Base-by-base conservation (phyloP, 768 basidiomycete species). In the Mrakia hoshinonis region DNA sequence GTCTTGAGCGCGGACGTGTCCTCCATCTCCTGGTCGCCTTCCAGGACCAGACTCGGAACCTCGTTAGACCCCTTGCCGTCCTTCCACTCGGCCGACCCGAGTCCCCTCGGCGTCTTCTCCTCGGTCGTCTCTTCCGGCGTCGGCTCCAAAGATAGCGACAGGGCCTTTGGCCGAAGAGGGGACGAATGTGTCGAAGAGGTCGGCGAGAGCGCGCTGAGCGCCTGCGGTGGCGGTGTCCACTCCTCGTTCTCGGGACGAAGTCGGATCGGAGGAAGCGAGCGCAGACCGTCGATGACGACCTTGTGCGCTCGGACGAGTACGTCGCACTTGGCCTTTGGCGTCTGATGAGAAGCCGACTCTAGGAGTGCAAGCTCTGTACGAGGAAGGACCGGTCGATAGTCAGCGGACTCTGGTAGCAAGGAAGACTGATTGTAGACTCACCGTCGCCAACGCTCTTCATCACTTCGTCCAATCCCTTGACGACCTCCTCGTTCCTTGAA, bases 241-340 rank as follows among this genome's bases (percentile, higher is more conserved):
- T 64, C 67, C 62, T 81, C 80, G 36, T 77, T 77, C 65, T 89
- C 88, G 0, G 88, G 85, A 77, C 87, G 88, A 15, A 96, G 80
- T 18, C 85, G 83, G 36, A 95, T 83, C 0, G 87, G 87, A 0
- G 92, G 90, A 1, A 93, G 81, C 66, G 82, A 82, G 0, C 89
- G 86, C 0, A 93, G 82, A 4, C 89, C 90, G 77, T 91, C 90
- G 71, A 94, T 93, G 24, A 96, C 84, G 24, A 89, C 81, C 76
- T 90, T 90, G 78, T 98, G 94, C 0, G 89, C 89, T 7, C 85
- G 83, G 22, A 99, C 89, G 24, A 99, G 82, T 11, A 92, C 81
- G 2, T 85, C 84, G 2, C 89, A 86, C 78, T 98, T 97, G 70
- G 89, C 88, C 1, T 82, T 84, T 0, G 96, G 92, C 9, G 86